Evolutionary conservation across 2,329 filamentous ascomycete species (phyloP), one percentile per base, ranked within the genome.

Genomic region (Colletotrichum coccodes): DNA sequence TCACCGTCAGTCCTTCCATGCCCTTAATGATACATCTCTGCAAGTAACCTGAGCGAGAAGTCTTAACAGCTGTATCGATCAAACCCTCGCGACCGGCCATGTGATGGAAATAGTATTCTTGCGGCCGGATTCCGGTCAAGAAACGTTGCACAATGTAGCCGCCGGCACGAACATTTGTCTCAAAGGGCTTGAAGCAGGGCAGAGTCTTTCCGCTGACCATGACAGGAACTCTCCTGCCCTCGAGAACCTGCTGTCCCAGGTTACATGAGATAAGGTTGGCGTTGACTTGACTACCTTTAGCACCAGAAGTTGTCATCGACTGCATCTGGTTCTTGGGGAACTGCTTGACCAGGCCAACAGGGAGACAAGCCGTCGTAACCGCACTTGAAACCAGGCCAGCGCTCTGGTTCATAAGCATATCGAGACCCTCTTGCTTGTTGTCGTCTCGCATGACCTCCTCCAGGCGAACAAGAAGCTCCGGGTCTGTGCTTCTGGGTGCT

Each of bases 301-400:
- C 96, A 79, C 96, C 96, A 64, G 96, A 98, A 16, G 92, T 92
- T 26, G 96, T 99, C 96, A 99, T 99, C 72, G 93, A 90, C 85
- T 99, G 96, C 95, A 99, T 99, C 81, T 98, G 95, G 77, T 99
- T 99, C 77, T 92, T 92, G 1, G 96, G 96, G 80, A 99, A 99
- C 8, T 92, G 89, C 81, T 98, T 99, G 75, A 93, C 90, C 32
- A 99, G 88, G 47, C 93, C 94, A 23, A 84, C 82, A 0, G 96
- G 96, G 72, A 99, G 86, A 80, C 94, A 97, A 2, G 89, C 88
- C 53, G 86, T 86, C 11, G 95, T 97, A 50, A 98, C 91, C 1
- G 85, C 88, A 18, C 92, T 91, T 4, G 95, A 98, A 30, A 99
- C 87, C 4, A 87, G 81, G 14, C 86, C 85, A 58, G 90, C 92